These are phyloP conservation scores for Sphagnum contortum DNA, from an alignment of 225 moss, liverwort and hornwort genomes.

Conservation along the genomic window DNA sequence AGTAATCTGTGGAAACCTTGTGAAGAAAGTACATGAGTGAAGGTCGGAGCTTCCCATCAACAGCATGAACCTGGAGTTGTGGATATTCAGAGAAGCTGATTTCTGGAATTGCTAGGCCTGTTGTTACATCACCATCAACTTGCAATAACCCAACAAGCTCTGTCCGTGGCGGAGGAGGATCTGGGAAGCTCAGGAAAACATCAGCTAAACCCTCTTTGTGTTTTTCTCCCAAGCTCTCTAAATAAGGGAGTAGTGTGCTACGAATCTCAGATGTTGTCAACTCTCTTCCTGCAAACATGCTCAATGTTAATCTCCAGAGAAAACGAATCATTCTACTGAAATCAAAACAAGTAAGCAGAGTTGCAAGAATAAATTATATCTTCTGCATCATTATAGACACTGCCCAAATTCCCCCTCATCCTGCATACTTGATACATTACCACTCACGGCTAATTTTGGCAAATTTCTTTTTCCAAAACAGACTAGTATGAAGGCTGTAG, in stretches of 20 bases:
- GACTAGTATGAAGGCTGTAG: too few species aligned
- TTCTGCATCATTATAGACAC: too few species aligned
- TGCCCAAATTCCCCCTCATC: too few species aligned
- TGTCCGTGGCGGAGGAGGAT: conserved; percentile 28
- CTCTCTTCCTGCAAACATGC: conserved; percentile 37
- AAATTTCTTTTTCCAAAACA: too few species aligned
- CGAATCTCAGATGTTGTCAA: conserved; percentile 40
- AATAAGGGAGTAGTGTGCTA: conserved; percentile 31
- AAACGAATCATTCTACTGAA: too few species aligned
- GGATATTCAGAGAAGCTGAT: conserved; percentile 31
- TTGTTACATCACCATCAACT: conserved; percentile 4
- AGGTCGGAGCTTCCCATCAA: conserved; percentile 43
- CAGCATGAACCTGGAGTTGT: conserved; percentile 18
- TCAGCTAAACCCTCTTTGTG: conserved; percentile 40
- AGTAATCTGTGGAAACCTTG: conserved; percentile 52
- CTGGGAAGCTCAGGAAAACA: conserved; percentile 43
- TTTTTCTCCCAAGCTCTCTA: conserved; percentile 39
- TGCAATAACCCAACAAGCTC: conserved; percentile 10
- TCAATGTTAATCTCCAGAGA: too few species aligned
- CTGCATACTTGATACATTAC: too few species aligned
- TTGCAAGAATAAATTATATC: too few species aligned
- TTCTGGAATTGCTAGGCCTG: conserved; percentile 12
- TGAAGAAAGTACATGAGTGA: conserved; percentile 38
- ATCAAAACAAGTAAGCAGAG: too few species aligned
- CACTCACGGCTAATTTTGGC: too few species aligned